These are phyloP conservation scores for Deinandra increscens DNA, from an alignment of 129 eudicot genomes.

Conservation along the genomic window DNA sequence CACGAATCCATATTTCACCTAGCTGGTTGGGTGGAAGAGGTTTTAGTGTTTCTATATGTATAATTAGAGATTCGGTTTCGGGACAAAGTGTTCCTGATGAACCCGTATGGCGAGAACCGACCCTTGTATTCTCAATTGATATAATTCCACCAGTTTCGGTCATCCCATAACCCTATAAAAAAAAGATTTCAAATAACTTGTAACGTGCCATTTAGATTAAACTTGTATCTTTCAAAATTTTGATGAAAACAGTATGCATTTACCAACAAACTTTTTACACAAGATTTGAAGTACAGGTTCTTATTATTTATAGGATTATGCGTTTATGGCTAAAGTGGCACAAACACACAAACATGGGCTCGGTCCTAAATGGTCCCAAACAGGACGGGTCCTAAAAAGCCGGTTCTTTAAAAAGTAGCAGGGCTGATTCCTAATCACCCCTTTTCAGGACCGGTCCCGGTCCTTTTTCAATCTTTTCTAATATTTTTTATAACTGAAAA, in stretches of 20 bases:
- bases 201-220: neutral
- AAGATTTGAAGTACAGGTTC: neutral
- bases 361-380: no score
- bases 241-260: neutral
- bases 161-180: slow-evolving; percentile 45
- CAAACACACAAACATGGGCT: neutral
- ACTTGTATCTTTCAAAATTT: neutral
- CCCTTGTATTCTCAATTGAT: slow-evolving; percentile 46
- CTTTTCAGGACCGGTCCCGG: no score
- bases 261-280: neutral
- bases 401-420: no score
- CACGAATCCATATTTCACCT: slow-evolving; percentile 88
- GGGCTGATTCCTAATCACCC: no score
- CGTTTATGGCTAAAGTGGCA: neutral
- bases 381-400: neutral
- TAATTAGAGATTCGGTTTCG: slow-evolving; percentile 65
- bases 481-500: no score
- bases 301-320: neutral
- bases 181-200: neutral
- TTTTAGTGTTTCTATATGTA: slow-evolving; percentile 57
- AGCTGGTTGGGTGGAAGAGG: slow-evolving; percentile 74
- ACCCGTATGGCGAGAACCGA: slow-evolving; percentile 49
- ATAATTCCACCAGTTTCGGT: slow-evolving; percentile 62
- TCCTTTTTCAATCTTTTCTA: no score
- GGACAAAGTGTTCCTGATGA: slow-evolving; percentile 62